Percentiles rank a stretch among this genome's conserved stretches.
phyloP scores from a whole-genome alignment of 1,284 basidiomycete genomes.

The Cryptococcus depauperatus region DNA sequence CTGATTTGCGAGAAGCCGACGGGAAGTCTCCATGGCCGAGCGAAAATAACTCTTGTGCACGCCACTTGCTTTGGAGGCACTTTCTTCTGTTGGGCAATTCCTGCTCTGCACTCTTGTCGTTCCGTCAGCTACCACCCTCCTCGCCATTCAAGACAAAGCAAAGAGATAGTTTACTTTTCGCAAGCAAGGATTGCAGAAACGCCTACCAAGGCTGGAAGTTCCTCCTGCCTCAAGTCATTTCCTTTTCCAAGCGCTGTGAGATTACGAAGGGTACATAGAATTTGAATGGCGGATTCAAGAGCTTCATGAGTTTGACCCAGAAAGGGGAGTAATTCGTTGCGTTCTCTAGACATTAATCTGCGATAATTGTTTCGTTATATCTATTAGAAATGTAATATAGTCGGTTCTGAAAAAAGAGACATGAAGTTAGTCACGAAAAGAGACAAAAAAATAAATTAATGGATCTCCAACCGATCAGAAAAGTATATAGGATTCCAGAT shows the following conservation, averaged over 20 bases:
- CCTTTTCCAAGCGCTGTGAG: slow-evolving; percentile 36
- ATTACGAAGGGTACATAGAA: slow-evolving; percentile 34
- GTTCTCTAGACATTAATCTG: slow-evolving; percentile 27
- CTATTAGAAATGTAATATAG: too few species aligned
- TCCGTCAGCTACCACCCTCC: too few species aligned
- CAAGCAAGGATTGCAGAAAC: slow-evolving; percentile 40
- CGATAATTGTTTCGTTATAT: too few species aligned
- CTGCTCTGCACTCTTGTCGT: too few species aligned
- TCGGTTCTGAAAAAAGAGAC: too few species aligned
- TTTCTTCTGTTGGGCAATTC: slow-evolving; percentile 27
- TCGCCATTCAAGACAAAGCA: slow-evolving; percentile 25
- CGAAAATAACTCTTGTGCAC: slow-evolving; percentile 11
- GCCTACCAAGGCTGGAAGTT: slow-evolving; percentile 37
- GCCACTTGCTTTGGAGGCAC: slow-evolving; percentile 35
- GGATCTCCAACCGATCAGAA: too few species aligned
- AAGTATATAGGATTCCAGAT: too few species aligned
- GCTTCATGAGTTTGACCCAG: slow-evolving; percentile 37
- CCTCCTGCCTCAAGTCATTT: slow-evolving; percentile 32
- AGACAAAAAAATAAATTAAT: too few species aligned
- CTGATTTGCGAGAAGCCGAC: slow-evolving; percentile 17
- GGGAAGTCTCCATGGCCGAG: slow-evolving; percentile 21
- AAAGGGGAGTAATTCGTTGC: slow-evolving; percentile 28
- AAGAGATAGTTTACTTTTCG: slow-evolving; percentile 27
- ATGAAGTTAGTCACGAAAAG: too few species aligned
- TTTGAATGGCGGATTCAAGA: slow-evolving; percentile 30